phyloP scores from a whole-genome alignment of 139 green algal species.

The Tetraselmis striata region DNA sequence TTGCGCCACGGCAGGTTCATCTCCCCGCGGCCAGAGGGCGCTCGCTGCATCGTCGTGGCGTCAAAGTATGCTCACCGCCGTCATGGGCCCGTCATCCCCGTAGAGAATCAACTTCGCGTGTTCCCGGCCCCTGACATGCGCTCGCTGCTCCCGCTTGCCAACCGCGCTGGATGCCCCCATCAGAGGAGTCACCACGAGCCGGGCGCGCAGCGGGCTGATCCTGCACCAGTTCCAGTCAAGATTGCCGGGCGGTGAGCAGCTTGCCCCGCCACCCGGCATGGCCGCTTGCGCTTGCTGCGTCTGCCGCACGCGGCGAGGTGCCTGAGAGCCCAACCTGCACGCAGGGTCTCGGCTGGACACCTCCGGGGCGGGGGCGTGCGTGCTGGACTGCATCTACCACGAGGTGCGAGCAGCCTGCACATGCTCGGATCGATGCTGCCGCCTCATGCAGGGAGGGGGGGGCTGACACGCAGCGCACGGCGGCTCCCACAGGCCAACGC shows the following conservation, averaged over 20 bases:
- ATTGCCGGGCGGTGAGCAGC: conserved; percentile 28
- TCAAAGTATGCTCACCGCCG: conserved; percentile 50
- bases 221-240: conserved; percentile 51
- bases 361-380: conserved; percentile 41
- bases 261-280: too few species aligned
- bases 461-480: not conserved
- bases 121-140: too few species aligned
- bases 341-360: not conserved
- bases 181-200: conserved; percentile 39
- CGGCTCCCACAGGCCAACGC: not conserved
- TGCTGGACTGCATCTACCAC: conserved; percentile 84
- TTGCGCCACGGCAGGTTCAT: conserved; percentile 67
- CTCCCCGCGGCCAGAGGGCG: conserved; percentile 73
- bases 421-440: not conserved
- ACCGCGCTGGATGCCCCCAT: conserved; percentile 33
- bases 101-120: too few species aligned
- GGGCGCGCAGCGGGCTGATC: conserved; percentile 35
- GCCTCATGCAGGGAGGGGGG: not conserved
- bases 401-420: conserved; percentile 15
- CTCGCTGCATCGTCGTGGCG: conserved; percentile 43
- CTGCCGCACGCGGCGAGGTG: conserved; percentile 46
- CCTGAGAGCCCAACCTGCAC: not conserved
- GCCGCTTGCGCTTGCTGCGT: too few species aligned
- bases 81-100: conserved; percentile 29
- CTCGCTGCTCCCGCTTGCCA: conserved; percentile 51